Evolutionary conservation across 2,329 filamentous ascomycete species (phyloP), one percentile per base, ranked within the genome.

Genomic region (Akanthomyces uredinophilus): DNA sequence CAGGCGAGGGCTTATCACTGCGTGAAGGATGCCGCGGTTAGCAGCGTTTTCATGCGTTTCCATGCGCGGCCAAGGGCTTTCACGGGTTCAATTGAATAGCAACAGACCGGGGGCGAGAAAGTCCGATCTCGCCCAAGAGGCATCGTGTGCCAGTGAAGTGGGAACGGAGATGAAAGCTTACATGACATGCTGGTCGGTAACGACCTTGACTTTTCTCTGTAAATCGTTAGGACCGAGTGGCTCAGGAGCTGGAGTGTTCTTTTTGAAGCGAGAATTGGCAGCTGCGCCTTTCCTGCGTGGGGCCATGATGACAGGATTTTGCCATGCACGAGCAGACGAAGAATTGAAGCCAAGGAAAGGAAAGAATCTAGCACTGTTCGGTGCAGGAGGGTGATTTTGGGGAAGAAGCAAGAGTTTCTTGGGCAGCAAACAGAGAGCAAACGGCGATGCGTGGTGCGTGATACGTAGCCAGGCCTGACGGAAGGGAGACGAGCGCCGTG

Each of bases 111-210:
- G 20, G 14, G 20, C 29, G 11, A 16, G 13, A 8, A 37, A 16
- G 13, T 39, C 51, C 14, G 50, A 39, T 60, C 13, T 39, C 20
- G 8, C 16, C 49, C 16, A 35, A 20, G 29, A 22, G 22, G 50
- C 29, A 20, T 11, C 39, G 20, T 14, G 22, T n/a, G 58, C 46
- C 60, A 32, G 60, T 58, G 61, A 52, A 53, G 50, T 55, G 51
- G 56, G 20, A 60, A 32, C 29, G 37, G 61, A n/a, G 55, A 37
- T 24, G 51, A 57, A 57, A 55, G 59, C 89, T 78, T 86, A 96
- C 92, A 92, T 90, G 77, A 92, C 85, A 73, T 87, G 85, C 77
- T 98, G 94, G 80, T 95, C 88, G 57, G 95, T 98, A 68, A 97
- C 84, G 79, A 99, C 86, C 85, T 94, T 96, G 77, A 99, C 83